Base-by-base conservation (phyloP, 495 filamentous ascomycete genomes). In the Collariella sp. region DNA sequence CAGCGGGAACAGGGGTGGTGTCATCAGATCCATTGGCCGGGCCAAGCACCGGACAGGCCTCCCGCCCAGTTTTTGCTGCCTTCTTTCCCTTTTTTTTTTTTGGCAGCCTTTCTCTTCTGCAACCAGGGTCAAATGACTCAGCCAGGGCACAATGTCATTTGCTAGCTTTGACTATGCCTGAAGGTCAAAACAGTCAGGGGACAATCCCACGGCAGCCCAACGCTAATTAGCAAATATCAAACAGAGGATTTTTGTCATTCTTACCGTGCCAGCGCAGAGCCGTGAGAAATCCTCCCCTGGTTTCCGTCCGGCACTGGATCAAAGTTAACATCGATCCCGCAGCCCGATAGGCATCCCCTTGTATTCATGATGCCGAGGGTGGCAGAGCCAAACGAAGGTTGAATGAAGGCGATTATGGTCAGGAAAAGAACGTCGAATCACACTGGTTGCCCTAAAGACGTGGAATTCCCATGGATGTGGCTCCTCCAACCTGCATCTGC, bases 101-200 rank as follows among this genome's bases (percentile, higher is more conserved):
- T 43, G 52, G 39, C 2, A 29, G 38, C 38, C 43, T 47, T 39
- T n/a, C 5, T 7, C 29, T 20, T 12, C 7, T 50, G 48, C 38
- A 22, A 24, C 36, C 22, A 6, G 18, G 36, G n/a, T 46, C 23
- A 16, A 39, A 18, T 55, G 52, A 55, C 45, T 55, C 52, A 55
- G 24, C 24, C 29, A 55, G 26, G 3, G 22, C 7, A n/a, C 5
- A 4, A 1, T 29, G 22, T 16, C 1, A 41, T 24, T 29, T 29
- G 20, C 35, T 24, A 6, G 16, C 38, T 9, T 31, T 35, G 26
- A 29, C 45, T 49, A 13, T 15, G 10, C 20, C 31, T 24, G 31
- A 23, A 2, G 12, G 31, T 15, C 46, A 48, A 48, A 36, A 10
- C 19, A 36, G 31, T 16, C 10, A 23, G 2, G 16, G 29, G n/a